These are phyloP conservation scores for Eucalyptus coolabah DNA, from an alignment of 345 rosid genomes.

Conservation along the genomic window DNA sequence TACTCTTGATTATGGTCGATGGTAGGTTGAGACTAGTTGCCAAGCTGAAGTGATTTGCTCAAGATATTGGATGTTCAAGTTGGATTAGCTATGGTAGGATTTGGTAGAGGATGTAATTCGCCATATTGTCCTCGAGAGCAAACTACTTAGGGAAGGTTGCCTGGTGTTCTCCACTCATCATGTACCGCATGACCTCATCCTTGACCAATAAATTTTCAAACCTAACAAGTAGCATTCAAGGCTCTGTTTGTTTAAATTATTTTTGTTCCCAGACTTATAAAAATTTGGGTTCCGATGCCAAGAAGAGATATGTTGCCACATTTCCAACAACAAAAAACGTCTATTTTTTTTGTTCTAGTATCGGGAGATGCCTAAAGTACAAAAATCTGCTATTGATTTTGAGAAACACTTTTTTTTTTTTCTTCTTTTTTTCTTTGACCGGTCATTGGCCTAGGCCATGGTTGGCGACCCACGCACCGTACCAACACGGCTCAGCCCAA, in stretches of 20 bases:
- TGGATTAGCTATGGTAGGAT: neutral
- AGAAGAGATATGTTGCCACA: neutral
- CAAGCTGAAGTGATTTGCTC: neutral
- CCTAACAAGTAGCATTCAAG: neutral
- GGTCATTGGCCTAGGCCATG: no score
- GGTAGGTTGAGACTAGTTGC: neutral
- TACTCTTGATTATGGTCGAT: rapidly evolving
- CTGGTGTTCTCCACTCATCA: neutral
- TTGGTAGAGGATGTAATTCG: neutral
- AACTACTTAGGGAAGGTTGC: neutral
- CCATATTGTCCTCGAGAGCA: neutral
- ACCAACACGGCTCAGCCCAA: no score
- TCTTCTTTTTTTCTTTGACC: no score
- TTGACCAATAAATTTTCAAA: neutral
- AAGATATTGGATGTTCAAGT: neutral
- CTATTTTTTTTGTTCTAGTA: no score
- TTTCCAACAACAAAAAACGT: no score
- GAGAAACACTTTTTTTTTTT: no score
- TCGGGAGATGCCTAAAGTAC: neutral
- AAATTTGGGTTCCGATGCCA: no score
- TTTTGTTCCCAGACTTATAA: no score
- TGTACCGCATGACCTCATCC: neutral
- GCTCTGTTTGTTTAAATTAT: no score
- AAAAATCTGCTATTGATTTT: neutral
- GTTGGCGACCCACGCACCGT: no score